phyloP scores from a whole-genome alignment of 2,329 filamentous ascomycete genomes.

The Bimuria novae-zelandiae region DNA sequence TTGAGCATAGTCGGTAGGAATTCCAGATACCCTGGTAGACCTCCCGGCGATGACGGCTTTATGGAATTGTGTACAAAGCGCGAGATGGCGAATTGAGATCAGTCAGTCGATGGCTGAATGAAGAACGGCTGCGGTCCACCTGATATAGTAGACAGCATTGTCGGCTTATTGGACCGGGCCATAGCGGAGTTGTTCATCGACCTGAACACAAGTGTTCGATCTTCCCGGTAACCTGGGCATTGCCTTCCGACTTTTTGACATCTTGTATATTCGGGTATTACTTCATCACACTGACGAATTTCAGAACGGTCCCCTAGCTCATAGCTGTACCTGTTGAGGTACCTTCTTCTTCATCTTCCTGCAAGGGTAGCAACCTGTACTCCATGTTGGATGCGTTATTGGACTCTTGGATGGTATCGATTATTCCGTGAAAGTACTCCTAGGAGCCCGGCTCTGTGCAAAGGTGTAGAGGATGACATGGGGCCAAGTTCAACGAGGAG shows the following conservation, averaged over 20 bases:
- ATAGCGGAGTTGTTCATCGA: conserved; percentile 1
- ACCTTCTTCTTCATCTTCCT: conserved; percentile 7
- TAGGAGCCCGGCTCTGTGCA: background rate
- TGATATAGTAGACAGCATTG: background rate
- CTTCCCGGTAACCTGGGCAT: background rate
- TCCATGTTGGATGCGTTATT: background rate
- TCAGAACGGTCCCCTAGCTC: background rate
- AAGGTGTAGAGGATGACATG: background rate
- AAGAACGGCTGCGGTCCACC: background rate
- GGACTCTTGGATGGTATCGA: no score
- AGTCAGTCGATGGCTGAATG: conserved; percentile 4
- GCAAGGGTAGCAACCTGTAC: background rate
- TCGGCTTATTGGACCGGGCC: conserved; percentile 3
- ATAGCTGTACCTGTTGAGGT: background rate
- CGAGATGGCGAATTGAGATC: conserved; percentile 1
- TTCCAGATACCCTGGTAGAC: conserved; percentile 3
- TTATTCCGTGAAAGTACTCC: background rate
- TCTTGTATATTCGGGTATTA: background rate
- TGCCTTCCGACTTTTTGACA: background rate
- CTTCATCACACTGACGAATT: background rate
- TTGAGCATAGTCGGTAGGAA: conserved; percentile 3
- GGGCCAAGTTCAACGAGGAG: no score
- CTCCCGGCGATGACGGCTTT: background rate
- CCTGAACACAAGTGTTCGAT: background rate
- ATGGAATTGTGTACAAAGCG: conserved; percentile 3